These are phyloP conservation scores for Sphaerulina vaccinii DNA, from an alignment of 2,329 filamentous ascomycete species.

Conservation along the genomic window DNA sequence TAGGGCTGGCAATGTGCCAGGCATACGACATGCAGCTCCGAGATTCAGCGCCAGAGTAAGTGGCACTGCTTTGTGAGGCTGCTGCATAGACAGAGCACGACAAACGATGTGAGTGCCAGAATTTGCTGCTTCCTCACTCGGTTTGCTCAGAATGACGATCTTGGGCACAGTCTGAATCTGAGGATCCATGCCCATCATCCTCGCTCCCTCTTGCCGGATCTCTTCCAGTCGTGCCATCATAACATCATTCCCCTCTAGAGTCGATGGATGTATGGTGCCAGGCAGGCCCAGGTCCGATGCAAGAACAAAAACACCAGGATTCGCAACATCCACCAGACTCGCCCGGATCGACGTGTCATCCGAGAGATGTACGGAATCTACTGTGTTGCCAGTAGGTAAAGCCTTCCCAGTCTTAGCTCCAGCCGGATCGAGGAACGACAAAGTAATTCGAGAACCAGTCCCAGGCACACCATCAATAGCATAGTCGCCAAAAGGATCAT, in stretches of 20 bases:
- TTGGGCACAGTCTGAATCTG: constrained; percentile 59
- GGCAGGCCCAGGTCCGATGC: constrained; percentile 54
- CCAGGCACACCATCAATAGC: constrained; percentile 65
- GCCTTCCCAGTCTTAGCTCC: constrained; percentile 63
- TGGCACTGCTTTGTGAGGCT: constrained; percentile 47
- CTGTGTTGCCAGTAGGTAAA: constrained; percentile 58
- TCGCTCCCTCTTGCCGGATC: constrained; percentile 58
- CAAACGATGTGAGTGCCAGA: constrained; percentile 41
- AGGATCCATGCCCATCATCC: constrained; percentile 59
- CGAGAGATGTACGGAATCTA: constrained; percentile 48
- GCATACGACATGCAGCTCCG: constrained; percentile 41
- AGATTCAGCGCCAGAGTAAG: constrained; percentile 45
- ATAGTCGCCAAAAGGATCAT: constrained; percentile 51
- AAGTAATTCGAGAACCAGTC: constrained; percentile 55
- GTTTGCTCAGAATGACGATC: constrained; percentile 54
- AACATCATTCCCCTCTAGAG: constrained; percentile 51
- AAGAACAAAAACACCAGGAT: constrained; percentile 62
- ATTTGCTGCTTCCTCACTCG: constrained; percentile 11
- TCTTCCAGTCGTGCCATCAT: constrained; percentile 55
- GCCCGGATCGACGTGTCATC: constrained; percentile 46
- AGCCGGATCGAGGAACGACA: constrained; percentile 62
- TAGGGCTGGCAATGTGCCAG: constrained; percentile 29
- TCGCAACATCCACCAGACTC: constrained; percentile 63
- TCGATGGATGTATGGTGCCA: constrained; percentile 54
- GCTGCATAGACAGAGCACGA: constrained; percentile 46